A percentile compares a stretch with the other conserved stretches of the same genome.
These are phyloP conservation scores for Thelephora aurantiotincta DNA, from an alignment of 768 basidiomycete species.

Conservation along the genomic window DNA sequence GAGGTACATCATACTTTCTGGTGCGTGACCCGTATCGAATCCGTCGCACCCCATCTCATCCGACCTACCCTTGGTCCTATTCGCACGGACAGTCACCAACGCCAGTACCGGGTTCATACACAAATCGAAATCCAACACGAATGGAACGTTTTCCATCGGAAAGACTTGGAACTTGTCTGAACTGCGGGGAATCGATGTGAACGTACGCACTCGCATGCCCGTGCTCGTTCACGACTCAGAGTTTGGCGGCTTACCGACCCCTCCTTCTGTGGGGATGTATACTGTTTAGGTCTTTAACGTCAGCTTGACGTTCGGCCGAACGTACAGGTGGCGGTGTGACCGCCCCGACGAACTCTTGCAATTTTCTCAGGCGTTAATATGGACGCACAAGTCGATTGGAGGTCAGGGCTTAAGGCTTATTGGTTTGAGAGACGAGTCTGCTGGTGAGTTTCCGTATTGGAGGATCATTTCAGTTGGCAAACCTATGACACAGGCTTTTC, in stretches of 20 bases:
- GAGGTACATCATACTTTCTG: slow-evolving; percentile 80
- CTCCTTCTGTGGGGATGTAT: not conserved
- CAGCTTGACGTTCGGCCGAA: slow-evolving; percentile 81
- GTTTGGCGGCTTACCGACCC: not conserved
- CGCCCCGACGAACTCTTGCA: slow-evolving; percentile 50
- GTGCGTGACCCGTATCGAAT: slow-evolving; percentile 37
- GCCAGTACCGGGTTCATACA: slow-evolving; percentile 67
- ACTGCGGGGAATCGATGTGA: slow-evolving; percentile 58
- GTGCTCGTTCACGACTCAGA: slow-evolving; percentile 5
- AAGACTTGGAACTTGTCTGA: slow-evolving; percentile 90
- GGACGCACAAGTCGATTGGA: slow-evolving; percentile 33
- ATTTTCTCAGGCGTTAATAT: slow-evolving; percentile 57
- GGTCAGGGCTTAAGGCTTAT: slow-evolving; percentile 39
- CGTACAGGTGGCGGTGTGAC: slow-evolving; percentile 87
- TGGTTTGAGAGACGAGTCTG: slow-evolving; percentile 35
- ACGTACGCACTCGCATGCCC: slow-evolving; percentile 34
- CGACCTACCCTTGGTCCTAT: not conserved
- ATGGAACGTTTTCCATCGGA: slow-evolving; percentile 89
- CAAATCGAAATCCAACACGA: slow-evolving; percentile 94
- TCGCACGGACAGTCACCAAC: slow-evolving; percentile 31
- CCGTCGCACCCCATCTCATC: not conserved
- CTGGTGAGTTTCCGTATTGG: slow-evolving; percentile 18
- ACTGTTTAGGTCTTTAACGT: slow-evolving; percentile 35
- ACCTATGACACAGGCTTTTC: not conserved
- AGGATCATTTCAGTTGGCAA: slow-evolving; percentile 1